Base-by-base conservation (phyloP, 306 rosid species). In the Quercus wislizeni region DNA sequence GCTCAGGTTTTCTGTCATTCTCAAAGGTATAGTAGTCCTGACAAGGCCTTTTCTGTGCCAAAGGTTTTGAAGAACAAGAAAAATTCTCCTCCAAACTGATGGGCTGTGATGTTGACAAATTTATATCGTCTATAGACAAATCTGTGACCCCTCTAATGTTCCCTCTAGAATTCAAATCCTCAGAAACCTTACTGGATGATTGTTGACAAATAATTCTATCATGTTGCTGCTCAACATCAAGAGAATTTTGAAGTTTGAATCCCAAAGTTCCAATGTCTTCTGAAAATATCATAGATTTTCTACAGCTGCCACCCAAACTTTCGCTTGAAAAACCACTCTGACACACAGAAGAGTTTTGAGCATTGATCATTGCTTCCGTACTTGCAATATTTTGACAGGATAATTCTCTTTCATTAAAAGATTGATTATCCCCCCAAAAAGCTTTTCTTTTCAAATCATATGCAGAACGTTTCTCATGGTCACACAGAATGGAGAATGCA, bases 21-120 rank as follows among this genome's bases (percentile, higher is more conserved):
- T 67, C 83, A 80, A 80, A 80, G 69, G 69, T 61, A 38, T 35
- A 68, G 70, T 59, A 80, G 76, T 75, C 75, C 69, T 54, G 84
- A 51, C 23, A 64, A 9, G 52, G 71, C 6, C 41, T 55, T 56
- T 52, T 73, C 51, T 38, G 57, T 35, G 41, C 69, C 25, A 51
- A 21, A 38, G 18, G 23, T 55, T 28, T 57, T 17, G 57, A 20
- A 8, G 56, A 73, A n/a, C 11, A 6, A 54, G 2, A 15, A 8
- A 14, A 23, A 4, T 35, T 52, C 28, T 71, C 61, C 63, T n/a
- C 25, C 10, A 30, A 28, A 8, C 28, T 15, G 9, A 38, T 28
- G 5, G 61, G 43, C n/a, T 52, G 43, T 18, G 31, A 15, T 21
- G 59, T 71, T 69, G 58, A 27, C 30, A 56, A 71, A 51, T 17